Evolutionary conservation across 2,329 filamentous ascomycete genomes (phyloP), one percentile per base, ranked within the genome.

Genomic region (Cadophora sp.): DNA sequence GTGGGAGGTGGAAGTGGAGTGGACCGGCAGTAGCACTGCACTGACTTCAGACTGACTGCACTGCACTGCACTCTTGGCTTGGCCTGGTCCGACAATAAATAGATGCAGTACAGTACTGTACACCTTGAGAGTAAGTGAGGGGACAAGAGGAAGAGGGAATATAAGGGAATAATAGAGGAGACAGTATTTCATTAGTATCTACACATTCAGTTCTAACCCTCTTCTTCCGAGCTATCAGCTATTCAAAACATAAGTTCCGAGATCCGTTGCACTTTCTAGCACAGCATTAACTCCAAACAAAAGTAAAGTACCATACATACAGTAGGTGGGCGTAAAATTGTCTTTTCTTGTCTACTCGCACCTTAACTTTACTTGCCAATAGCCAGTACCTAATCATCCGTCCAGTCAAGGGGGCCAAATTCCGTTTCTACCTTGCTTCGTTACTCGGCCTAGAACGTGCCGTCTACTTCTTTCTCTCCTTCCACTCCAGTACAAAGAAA

Each of bases 11-110:
- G 60, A 64, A 36, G 56, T 59, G 9, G 48, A 24, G 48, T 51
- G 56, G 61, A 48, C 30, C 60, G 65, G 64, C 58, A 66, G 41
- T 60, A 61, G 24, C 50, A 33, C 27, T 16, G 22, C 50, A 33
- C 36, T 39, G n/a, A n/a, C n/a, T n/a, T n/a, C n/a, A n/a, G n/a
- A n/a, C n/a, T n/a, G n/a, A 33, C 27, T 16, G 22, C 50, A 33
- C 36, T 39, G 24, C 50, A 33, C 27, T 16, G 22, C 50, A 33
- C 36, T 39, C 53, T 41, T 39, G 30, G 33, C 53, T 39, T 39
- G 51, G 18, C 27, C 30, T n/a, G 43, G n/a, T 45, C 43, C 14
- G 43, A 45, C 43, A 9, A 45, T 20, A 45, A 14, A 18, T 45
- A 45, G 9, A 5, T 45, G 43, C 7, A 22, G 45, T n/a, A 48